Evolutionary conservation across 495 filamentous ascomycete genomes (phyloP).

Genomic region (Penicillium angulare): DNA sequence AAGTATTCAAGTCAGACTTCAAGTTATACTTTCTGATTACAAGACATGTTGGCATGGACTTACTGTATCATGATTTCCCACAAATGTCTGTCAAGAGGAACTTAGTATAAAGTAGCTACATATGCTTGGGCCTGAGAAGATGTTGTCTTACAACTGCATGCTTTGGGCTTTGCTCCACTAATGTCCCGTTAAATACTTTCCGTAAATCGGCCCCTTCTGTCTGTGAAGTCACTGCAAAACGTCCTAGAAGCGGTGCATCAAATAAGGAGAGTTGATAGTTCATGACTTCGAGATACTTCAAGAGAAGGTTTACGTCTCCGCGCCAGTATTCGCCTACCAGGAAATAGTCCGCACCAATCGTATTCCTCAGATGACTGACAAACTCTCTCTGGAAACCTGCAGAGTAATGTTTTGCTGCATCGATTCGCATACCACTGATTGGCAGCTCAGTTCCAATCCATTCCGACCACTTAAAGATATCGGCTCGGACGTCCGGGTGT

Average conservation of each 20-base stretch:
- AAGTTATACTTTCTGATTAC: not conserved
- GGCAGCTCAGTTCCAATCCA: conserved; percentile 63
- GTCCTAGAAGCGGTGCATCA: conserved; percentile 66
- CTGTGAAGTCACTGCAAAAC: conserved; percentile 55
- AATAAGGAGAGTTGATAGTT: conserved; percentile 62
- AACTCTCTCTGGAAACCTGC: conserved; percentile 62
- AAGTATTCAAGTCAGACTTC: not conserved
- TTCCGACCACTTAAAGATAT: conserved; percentile 64
- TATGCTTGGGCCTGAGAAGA: not conserved
- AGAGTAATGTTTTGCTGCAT: conserved; percentile 72
- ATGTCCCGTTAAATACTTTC: conserved; percentile 57
- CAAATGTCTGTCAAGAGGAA: conserved; percentile 39
- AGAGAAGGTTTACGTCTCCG: conserved; percentile 54
- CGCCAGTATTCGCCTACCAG: conserved; percentile 75
- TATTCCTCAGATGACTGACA: conserved; percentile 50
- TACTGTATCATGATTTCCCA: conserved; percentile 48
- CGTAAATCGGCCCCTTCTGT: conserved; percentile 58
- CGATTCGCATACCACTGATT: conserved; percentile 66
- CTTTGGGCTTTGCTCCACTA: conserved; percentile 56
- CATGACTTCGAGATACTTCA: conserved; percentile 59
- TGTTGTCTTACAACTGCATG: conserved; percentile 57
- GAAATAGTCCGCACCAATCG: conserved; percentile 55
- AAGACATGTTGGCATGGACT: conserved; percentile 1
- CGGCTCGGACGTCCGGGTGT: conserved; percentile 61
- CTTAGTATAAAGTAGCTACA: not conserved